A percentile compares a stretch with the other conserved stretches of the same genome.
Evolutionary conservation across 1,139 yeast species (phyloP).

Genomic region (Taiozyma onychis): DNA sequence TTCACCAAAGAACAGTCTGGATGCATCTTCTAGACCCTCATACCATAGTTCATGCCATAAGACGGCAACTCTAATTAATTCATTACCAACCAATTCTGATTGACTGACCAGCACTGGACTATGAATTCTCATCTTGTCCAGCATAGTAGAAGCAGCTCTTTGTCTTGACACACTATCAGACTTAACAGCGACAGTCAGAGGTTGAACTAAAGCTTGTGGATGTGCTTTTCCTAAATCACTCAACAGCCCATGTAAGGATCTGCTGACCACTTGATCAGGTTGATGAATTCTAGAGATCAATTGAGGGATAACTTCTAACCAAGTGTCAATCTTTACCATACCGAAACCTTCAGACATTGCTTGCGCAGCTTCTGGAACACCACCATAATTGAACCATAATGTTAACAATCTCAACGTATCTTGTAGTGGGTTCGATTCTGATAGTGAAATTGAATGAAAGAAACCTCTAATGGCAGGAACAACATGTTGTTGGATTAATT

Average conservation of each 20-base stretch:
- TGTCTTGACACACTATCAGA: constrained; percentile 88
- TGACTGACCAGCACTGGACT: constrained; percentile 83
- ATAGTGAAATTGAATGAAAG: constrained; percentile 88
- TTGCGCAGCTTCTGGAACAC: constrained; percentile 81
- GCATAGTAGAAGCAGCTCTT: constrained; percentile 84
- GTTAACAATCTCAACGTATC: constrained; percentile 88
- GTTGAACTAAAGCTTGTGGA: constrained; percentile 95
- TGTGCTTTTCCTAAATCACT: constrained; percentile 91
- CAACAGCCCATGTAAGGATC: constrained; percentile 71
- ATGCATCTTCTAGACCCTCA: constrained; percentile 96
- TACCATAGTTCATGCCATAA: constrained; percentile 99
- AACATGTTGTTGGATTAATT: constrained; percentile 76
- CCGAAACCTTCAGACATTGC: constrained; percentile 90
- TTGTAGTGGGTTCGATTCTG: constrained; percentile 82
- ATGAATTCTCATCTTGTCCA: constrained; percentile 88
- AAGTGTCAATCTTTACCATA: constrained; percentile 84
- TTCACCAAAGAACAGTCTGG: constrained; percentile 88
- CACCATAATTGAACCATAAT: constrained; percentile 95
- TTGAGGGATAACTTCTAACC: constrained; percentile 96
- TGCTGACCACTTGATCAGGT: constrained; percentile 80
- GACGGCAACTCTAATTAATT: constrained; percentile 89
- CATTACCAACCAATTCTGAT: constrained; percentile 90
- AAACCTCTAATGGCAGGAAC: constrained; percentile 94
- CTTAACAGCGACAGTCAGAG: constrained; percentile 92
- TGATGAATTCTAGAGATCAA: constrained; percentile 95